Base-by-base conservation (phyloP, 106 monocot genomes). In the Allium fistulosum region DNA sequence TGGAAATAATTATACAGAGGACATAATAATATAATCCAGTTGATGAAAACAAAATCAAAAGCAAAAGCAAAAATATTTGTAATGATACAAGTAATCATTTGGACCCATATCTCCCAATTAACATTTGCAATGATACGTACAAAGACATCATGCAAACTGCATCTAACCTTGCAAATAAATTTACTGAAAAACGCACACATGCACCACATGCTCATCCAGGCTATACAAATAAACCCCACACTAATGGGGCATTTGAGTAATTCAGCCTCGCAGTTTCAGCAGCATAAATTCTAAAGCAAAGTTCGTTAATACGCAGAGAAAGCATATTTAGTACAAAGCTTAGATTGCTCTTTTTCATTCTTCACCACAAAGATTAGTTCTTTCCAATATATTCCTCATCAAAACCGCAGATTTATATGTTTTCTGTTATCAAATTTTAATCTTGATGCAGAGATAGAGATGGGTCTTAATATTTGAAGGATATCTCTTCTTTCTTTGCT, bases 361-460 rank as follows among this genome's bases (percentile, higher is more conserved):
- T 68, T 75, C 67, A 66, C 51, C 60, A 46, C 37, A 48, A 74
- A 68, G 74, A 68, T 37, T 66, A 75, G 48, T 59, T 47, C 59
- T 46, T 60, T 59, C 11, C 17, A 10, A 48, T 10, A 45, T 17
- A 27, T 17, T 8, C 61, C 51, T 66, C 48, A 14, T 57, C 56
- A 47, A 59, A 49, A 59, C 60, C 17, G 48, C 48, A 70, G 18
- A 47, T 58, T 70, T 58, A 22, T 48, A 17, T 18, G 49, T 22
- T 70, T 59, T 49, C 0, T 22, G 15, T 10, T 9, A 17, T 60
- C 22, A 8, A 49, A 12, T 16, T 60, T 46, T 26, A 46, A 60
- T 59, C 26, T 49, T 22, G 6, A 7, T 22, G 58, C 26, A 49
- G 49, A 48, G 49, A 17, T 59, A 26, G 59, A 59, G 59, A 60